These are phyloP conservation scores for Sarocladium oryzae DNA, from an alignment of 2,329 filamentous ascomycete species.

Conservation along the genomic window DNA sequence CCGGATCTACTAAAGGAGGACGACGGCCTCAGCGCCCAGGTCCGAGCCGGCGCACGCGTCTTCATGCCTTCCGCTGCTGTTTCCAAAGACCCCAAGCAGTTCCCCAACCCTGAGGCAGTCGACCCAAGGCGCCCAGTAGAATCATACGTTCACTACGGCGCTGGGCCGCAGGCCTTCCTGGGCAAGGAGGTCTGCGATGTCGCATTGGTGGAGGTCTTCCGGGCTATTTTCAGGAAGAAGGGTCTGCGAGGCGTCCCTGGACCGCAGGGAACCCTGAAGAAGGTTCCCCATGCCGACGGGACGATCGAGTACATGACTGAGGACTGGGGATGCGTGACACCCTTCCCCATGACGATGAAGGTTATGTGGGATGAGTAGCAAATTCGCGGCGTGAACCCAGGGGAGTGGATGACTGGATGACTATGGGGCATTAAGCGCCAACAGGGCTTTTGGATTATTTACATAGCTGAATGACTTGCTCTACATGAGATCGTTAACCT, in stretches of 20 bases:
- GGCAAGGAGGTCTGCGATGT: constrained; percentile 54
- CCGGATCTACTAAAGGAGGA: constrained; percentile 42
- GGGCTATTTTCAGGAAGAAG: constrained; percentile 54
- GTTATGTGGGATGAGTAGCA: constrained; percentile 40
- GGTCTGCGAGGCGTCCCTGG: constrained; percentile 57
- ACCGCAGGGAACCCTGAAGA: constrained; percentile 61
- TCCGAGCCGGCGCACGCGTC: constrained; percentile 53
- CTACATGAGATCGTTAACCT: not conserved
- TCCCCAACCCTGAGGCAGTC: constrained; percentile 55
- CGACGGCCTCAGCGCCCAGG: constrained; percentile 41
- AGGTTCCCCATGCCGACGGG: constrained; percentile 48
- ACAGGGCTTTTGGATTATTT: not conserved
- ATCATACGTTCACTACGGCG: constrained; percentile 58
- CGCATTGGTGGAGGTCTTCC: constrained; percentile 62
- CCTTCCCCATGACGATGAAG: constrained; percentile 48
- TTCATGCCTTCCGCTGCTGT: constrained; percentile 56
- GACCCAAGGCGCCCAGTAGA: constrained; percentile 57
- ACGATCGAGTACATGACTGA: constrained; percentile 58
- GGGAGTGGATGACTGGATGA: no score
- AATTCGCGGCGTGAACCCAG: no score
- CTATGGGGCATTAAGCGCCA: no score
- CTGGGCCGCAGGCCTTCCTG: constrained; percentile 56
- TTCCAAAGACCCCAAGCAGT: constrained; percentile 49
- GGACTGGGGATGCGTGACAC: constrained; percentile 49
- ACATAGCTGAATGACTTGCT: not conserved